A percentile compares a stretch with the other conserved stretches of the same genome.
These are phyloP conservation scores for Fusarium sp. DNA, from an alignment of 2,329 filamentous ascomycete genomes.

Conservation along the genomic window DNA sequence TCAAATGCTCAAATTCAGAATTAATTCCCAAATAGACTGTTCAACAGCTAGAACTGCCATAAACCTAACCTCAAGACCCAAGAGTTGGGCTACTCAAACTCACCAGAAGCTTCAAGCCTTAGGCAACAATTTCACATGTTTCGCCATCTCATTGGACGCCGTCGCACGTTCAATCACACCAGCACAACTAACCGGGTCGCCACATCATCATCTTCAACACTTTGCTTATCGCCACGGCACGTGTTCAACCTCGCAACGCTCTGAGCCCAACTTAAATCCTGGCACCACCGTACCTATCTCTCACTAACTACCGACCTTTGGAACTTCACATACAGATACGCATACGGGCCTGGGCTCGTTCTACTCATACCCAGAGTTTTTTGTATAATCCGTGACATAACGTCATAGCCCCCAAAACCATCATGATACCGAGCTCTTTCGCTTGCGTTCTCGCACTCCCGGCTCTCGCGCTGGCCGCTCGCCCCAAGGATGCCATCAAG, in stretches of 20 bases:
- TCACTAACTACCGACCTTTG: not conserved
- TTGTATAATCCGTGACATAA: constrained; percentile 4
- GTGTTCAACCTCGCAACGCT: constrained; percentile 7
- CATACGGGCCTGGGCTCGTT: constrained; percentile 17
- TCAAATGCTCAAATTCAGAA: not conserved
- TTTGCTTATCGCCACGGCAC: constrained; percentile 34
- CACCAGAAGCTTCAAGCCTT: constrained; percentile 10
- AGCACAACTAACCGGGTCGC: constrained; percentile 18
- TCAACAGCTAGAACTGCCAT: no score
- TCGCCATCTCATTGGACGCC: constrained; percentile 25
- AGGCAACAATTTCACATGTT: constrained; percentile 27
- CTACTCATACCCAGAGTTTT: not conserved
- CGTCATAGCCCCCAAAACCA: constrained; percentile 19
- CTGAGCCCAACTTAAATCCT: not conserved
- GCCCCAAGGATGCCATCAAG: constrained; percentile 66
- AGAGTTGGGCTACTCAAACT: not conserved
- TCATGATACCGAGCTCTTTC: constrained; percentile 50
- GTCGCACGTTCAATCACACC: constrained; percentile 20
- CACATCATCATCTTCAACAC: constrained; percentile 22
- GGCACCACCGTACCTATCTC: no score
- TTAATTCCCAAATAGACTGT: no score
- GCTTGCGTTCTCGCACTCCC: constrained; percentile 46
- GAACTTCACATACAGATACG: not conserved
- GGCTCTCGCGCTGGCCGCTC: constrained; percentile 46
- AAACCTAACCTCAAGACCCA: no score